Evolutionary conservation across 768 basidiomycete genomes (phyloP).

Genomic region (Mrakia frigida): DNA sequence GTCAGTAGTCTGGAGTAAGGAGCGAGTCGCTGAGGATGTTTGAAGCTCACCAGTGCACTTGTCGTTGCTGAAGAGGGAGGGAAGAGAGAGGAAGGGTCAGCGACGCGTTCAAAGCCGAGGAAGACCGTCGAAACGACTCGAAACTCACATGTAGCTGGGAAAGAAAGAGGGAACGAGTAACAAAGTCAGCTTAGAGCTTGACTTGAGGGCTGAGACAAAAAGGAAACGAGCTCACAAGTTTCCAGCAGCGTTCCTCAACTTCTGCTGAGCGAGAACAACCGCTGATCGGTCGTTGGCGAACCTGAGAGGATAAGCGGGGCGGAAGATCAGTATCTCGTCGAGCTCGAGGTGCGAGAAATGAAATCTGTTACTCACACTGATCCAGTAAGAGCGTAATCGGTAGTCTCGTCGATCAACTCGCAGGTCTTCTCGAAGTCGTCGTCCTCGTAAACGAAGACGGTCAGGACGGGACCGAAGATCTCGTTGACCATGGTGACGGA

Average conservation of each 20-base stretch:
- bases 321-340: not conserved
- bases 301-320: not conserved
- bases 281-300: conserved; percentile 78
- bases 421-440: conserved; percentile 77
- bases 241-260: conserved; percentile 82
- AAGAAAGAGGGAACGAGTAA: not conserved
- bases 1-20: too few relatives aligned
- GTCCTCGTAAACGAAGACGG: conserved; percentile 88
- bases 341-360: rapidly evolving
- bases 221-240: conserved; percentile 50
- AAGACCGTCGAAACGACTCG: not conserved
- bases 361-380: conserved; percentile 51
- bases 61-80: conserved; percentile 30
- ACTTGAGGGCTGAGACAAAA: not conserved
- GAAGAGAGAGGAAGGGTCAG: not conserved
- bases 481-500: conserved; percentile 70
- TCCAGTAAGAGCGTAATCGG: conserved; percentile 89
- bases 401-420: conserved; percentile 77
- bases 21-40: too few relatives aligned
- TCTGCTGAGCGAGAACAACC: conserved; percentile 70
- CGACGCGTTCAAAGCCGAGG: not conserved
- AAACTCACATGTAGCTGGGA: not conserved
- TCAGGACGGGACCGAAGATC: conserved; percentile 73
- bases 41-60: conserved; percentile 66
- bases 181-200: not conserved